Percentiles rank a stretch among this genome's conserved stretches.
These are phyloP conservation scores for Penicillium maclennaniae DNA, from an alignment of 495 filamentous ascomycete species.

Conservation along the genomic window DNA sequence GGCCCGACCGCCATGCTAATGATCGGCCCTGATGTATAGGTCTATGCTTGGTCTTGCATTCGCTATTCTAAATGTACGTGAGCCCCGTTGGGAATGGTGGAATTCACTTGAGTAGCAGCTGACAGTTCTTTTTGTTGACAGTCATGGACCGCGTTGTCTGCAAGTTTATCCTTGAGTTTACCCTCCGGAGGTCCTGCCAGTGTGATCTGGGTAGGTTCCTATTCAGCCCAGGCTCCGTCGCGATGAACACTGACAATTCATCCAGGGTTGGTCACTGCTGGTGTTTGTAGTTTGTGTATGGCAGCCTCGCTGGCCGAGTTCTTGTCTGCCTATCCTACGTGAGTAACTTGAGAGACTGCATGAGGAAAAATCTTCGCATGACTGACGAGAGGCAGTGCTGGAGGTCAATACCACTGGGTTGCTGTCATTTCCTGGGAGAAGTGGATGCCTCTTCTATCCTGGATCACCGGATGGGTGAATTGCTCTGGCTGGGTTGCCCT, in stretches of 20 bases:
- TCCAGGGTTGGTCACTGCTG: conserved; percentile 61
- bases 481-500: conserved; percentile 66
- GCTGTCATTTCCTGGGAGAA: conserved; percentile 52
- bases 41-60: conserved; percentile 54
- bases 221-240: neutral
- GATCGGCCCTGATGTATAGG: conserved; percentile 17
- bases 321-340: conserved; percentile 68
- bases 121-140: conserved; percentile 16
- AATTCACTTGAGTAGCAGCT: neutral
- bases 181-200: conserved; percentile 45
- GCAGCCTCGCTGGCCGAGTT: conserved; percentile 71
- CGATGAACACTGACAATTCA: neutral
- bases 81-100: neutral
- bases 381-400: conserved; percentile 37
- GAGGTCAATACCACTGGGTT: conserved; percentile 75
- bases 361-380: conserved; percentile 21
- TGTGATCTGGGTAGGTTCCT: conserved; percentile 44
- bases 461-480: conserved; percentile 75
- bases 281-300: conserved; percentile 68
- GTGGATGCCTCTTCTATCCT: conserved; percentile 61
- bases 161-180: conserved; percentile 46
- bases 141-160: conserved; percentile 52
- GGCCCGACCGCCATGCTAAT: conserved; percentile 10
- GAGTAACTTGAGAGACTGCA: conserved; percentile 13
- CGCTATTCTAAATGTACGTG: conserved; percentile 49